A percentile compares a stretch with the other conserved stretches of the same genome.
phyloP scores from a whole-genome alignment of 805 yeast species.

The Wickerhamiella parazyma region DNA sequence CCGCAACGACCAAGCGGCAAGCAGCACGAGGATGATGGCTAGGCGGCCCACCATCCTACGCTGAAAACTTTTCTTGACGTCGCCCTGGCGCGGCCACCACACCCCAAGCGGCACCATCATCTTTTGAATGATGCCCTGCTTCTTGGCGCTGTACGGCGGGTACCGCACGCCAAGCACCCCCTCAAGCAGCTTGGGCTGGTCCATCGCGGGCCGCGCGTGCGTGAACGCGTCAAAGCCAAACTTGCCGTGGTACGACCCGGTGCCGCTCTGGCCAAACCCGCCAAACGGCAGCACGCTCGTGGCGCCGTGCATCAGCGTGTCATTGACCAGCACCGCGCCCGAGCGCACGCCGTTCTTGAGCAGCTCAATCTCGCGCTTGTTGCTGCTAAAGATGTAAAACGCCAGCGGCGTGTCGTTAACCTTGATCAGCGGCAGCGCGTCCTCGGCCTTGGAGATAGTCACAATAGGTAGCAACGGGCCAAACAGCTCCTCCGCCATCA shows the following conservation, averaged over 20 bases:
- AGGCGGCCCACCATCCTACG: slow-evolving; percentile 14
- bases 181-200: slow-evolving; percentile 56
- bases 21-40: slow-evolving; percentile 10
- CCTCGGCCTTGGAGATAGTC: slow-evolving; percentile 30
- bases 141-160: slow-evolving; percentile 41
- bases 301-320: slow-evolving; percentile 57
- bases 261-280: slow-evolving; percentile 76
- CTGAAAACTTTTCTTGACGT: slow-evolving; percentile 18
- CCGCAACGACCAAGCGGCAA: slow-evolving; percentile 5
- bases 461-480: slow-evolving; percentile 77
- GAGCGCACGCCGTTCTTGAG: slow-evolving; percentile 47
- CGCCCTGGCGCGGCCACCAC: slow-evolving; percentile 29
- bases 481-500: slow-evolving; percentile 68
- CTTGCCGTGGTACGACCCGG: slow-evolving; percentile 70
- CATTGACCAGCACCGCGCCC: slow-evolving; percentile 61
- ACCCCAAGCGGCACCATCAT: slow-evolving; percentile 25
- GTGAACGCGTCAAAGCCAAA: slow-evolving; percentile 59
- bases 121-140: slow-evolving; percentile 18
- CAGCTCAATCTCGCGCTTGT: slow-evolving; percentile 34
- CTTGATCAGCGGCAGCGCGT: slow-evolving; percentile 23
- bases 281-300: slow-evolving; percentile 71
- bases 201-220: slow-evolving; percentile 55
- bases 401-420: slow-evolving; percentile 72
- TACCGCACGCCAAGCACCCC: slow-evolving; percentile 44
- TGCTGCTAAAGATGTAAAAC: slow-evolving; percentile 48